Conservation (phyloP, 129 eudicot species). For the Flaveria brownii region DNA sequence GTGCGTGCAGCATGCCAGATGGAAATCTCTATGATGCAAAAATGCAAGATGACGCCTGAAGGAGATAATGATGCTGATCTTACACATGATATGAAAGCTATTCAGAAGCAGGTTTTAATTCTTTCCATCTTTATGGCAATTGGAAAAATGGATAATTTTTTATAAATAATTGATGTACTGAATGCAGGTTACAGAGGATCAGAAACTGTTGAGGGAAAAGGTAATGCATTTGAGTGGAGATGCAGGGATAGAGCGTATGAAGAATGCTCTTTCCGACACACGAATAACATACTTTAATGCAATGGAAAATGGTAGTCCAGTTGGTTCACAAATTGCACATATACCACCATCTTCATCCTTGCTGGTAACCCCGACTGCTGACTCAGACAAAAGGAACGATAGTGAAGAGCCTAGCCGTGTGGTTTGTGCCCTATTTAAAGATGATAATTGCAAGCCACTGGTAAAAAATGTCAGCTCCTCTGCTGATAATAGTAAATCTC, state of each 20-base stretch:
- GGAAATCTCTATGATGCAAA: conserved; percentile 97
- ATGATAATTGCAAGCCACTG: conserved; percentile 40
- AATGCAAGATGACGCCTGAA: conserved; percentile 82
- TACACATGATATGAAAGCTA: conserved; percentile 92
- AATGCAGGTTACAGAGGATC: conserved; percentile 84
- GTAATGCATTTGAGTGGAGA: conserved; percentile 88
- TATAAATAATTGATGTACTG: not conserved
- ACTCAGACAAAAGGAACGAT: conserved; percentile 36
- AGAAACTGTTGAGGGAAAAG: conserved; percentile 77
- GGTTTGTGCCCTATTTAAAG: conserved; percentile 71
- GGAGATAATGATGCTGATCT: conserved; percentile 61
- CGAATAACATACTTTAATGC: conserved; percentile 66
- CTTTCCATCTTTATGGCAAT: not conserved
- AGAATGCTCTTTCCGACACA: conserved; percentile 68
- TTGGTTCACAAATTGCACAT: conserved; percentile 52
- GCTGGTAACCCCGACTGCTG: conserved; percentile 34
- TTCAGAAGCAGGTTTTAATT: conserved; percentile 81
- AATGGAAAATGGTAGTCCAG: conserved; percentile 63
- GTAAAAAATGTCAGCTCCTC: conserved; percentile 44
- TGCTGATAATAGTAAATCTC: conserved; percentile 24
- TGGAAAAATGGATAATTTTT: not conserved
- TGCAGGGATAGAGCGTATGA: conserved; percentile 93
- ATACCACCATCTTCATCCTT: conserved; percentile 48
- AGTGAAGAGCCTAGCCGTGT: conserved; percentile 46
- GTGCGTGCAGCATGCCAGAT: conserved; percentile 98